phyloP scores from a whole-genome alignment of 2,329 filamentous ascomycete species.

The Trichoderma sp. region DNA sequence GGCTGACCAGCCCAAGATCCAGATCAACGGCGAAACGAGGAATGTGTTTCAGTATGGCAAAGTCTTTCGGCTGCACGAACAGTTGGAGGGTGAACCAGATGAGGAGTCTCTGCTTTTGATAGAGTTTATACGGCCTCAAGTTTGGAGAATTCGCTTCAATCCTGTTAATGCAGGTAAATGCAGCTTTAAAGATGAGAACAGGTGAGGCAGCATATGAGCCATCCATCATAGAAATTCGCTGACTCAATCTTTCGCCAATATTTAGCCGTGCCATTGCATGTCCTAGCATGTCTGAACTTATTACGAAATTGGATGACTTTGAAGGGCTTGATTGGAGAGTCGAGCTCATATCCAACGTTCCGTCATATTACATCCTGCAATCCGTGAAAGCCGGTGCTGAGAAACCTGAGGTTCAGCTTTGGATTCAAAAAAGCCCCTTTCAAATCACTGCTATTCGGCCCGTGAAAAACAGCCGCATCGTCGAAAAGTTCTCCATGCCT shows the following conservation, averaged over 20 bases:
- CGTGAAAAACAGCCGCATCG: background rate
- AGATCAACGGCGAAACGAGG: conserved; percentile 32
- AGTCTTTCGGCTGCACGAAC: background rate
- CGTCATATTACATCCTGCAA: background rate
- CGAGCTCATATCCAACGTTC: background rate
- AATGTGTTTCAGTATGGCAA: conserved; percentile 20
- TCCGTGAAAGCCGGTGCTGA: background rate
- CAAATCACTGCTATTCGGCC: background rate
- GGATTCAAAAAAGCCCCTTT: background rate
- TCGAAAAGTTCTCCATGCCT: background rate
- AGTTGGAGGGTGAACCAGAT: background rate
- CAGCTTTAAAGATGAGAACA: background rate
- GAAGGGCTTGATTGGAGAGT: background rate
- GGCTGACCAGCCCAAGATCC: conserved; percentile 31
- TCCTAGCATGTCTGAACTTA: conserved; percentile 1
- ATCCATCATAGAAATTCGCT: background rate
- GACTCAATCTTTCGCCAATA: background rate
- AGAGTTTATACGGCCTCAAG: background rate
- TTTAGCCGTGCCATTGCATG: background rate
- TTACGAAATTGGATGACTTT: background rate
- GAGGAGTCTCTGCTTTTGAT: background rate
- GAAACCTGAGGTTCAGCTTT: background rate
- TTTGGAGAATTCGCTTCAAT: background rate
- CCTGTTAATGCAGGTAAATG: background rate
- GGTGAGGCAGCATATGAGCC: background rate